phyloP scores from a whole-genome alignment of 78 protist species.

The slime mould (Dictyostelium discoideum) region dicty_2.7 NC_007091.3:5102501-5103000 shows the following conservation, averaged over 20 bases:
- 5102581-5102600: conserved; percentile 99
- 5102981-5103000: conserved; percentile 92
- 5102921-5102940: conserved; percentile 99
- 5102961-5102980: conserved; percentile 95
- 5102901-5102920: conserved; percentile 95
- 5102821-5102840: conserved; percentile 94
- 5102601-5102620: conserved; percentile 99
- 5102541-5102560: conserved; percentile 96
- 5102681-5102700: conserved; percentile 99
- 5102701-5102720: conserved; percentile 99
- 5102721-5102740: conserved; percentile 99
- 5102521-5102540: conserved; percentile 97
- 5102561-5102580: conserved; percentile 99
- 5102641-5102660: conserved; percentile 99
- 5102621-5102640: conserved; percentile 99
- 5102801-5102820: conserved; percentile 90
- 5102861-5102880: conserved; percentile 99
- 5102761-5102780: conserved; percentile 95
- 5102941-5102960: conserved; percentile 97
- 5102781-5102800: conserved; percentile 94
- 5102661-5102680: conserved; percentile 99
- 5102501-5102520: conserved; percentile 99
- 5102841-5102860: conserved; percentile 99
- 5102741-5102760: conserved; percentile 98
- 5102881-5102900: conserved; percentile 91